Percentiles rank a stretch among this genome's conserved stretches.
Conservation (phyloP, 2,329 filamentous ascomycete genomes). For the Calycina herbarum region DNA sequence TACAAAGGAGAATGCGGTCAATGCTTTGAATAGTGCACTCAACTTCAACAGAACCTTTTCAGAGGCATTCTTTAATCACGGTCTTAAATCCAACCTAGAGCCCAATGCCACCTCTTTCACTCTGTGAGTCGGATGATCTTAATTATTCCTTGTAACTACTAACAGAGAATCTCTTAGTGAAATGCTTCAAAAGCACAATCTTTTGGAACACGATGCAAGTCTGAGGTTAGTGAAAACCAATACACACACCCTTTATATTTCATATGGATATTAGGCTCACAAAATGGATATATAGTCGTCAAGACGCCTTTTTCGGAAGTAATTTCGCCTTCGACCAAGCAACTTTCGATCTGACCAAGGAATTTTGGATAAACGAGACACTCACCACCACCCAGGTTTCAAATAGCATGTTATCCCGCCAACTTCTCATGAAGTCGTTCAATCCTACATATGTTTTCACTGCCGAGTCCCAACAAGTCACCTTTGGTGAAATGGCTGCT, state of each 20-base stretch:
- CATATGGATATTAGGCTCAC: neutral
- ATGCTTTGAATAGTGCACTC: slow-evolving; percentile 43
- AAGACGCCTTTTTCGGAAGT: slow-evolving; percentile 51
- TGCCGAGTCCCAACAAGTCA: slow-evolving; percentile 44
- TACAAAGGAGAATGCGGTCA: slow-evolving; percentile 37
- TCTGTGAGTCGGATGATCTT: slow-evolving; percentile 27
- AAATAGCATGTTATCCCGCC: slow-evolving; percentile 47
- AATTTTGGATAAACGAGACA: slow-evolving; percentile 47
- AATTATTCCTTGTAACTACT: neutral
- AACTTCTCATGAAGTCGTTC: slow-evolving; percentile 44
- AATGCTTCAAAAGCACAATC: slow-evolving; percentile 47
- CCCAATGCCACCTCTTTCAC: slow-evolving; percentile 47
- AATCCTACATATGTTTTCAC: slow-evolving; percentile 53
- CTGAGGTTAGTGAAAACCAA: slow-evolving; percentile 37
- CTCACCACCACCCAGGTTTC: slow-evolving; percentile 46
- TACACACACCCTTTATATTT: neutral
- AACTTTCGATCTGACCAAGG: slow-evolving; percentile 47
- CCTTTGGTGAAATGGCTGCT: slow-evolving; percentile 51
- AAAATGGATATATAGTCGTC: slow-evolving; percentile 38
- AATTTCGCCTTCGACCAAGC: slow-evolving; percentile 52
- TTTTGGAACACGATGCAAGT: slow-evolving; percentile 52
- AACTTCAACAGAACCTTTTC: slow-evolving; percentile 46
- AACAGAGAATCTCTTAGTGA: slow-evolving; percentile 33
- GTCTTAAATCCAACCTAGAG: slow-evolving; percentile 44
- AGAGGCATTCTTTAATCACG: slow-evolving; percentile 45